Conservation (phyloP, 495 filamentous ascomycete species). For the Symbiotaphrina buchneri region DNA sequence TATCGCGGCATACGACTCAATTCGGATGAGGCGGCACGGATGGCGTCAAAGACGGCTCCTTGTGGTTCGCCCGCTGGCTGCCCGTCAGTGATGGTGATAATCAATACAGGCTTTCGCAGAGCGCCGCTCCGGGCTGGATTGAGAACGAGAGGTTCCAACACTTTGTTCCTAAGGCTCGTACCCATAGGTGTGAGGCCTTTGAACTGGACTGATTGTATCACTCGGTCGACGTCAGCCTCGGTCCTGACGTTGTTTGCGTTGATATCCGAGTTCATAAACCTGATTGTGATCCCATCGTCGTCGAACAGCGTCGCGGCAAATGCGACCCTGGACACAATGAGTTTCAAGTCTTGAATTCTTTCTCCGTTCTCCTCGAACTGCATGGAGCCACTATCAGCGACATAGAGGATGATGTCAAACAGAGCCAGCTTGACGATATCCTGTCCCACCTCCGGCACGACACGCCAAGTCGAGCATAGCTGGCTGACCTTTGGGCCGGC, state of each 20-base stretch:
- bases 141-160: conserved; percentile 36
- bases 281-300: conserved; percentile 42
- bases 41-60: conserved; percentile 24
- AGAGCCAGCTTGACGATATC: conserved; percentile 45
- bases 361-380: conserved; percentile 40
- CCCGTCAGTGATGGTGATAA: conserved; percentile 53
- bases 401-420: conserved; percentile 41
- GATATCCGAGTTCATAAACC: conserved; percentile 41
- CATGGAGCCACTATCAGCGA: conserved; percentile 53
- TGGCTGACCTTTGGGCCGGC: conserved; percentile 22
- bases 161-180: conserved; percentile 32
- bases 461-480: conserved; percentile 27
- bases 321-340: conserved; percentile 37
- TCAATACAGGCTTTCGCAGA: conserved; percentile 38
- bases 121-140: conserved; percentile 21
- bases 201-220: conserved; percentile 36
- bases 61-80: conserved; percentile 32
- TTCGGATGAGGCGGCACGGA: conserved; percentile 23
- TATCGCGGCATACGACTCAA: conserved; percentile 18
- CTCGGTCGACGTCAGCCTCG: conserved; percentile 30
- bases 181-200: conserved; percentile 47
- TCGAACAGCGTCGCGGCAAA: conserved; percentile 47
- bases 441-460: conserved; percentile 37
- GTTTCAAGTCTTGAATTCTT: conserved; percentile 38
- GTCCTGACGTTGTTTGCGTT: conserved; percentile 27